Conservation (phyloP, 1,139 yeast species). For the Zygoascus meyerae region DNA sequence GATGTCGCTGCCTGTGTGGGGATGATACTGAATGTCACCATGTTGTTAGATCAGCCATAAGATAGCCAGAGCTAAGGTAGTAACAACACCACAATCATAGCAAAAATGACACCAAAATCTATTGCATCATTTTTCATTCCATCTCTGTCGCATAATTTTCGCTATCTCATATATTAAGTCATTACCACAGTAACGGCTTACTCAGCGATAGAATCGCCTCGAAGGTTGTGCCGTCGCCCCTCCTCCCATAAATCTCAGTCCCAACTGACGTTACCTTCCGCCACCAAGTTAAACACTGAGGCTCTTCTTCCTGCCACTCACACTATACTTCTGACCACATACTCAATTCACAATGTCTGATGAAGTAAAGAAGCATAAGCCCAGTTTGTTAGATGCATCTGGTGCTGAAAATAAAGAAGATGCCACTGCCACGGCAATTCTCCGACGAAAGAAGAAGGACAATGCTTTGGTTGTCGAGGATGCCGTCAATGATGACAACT, state of each 20-base stretch:
- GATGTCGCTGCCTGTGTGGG: too few relatives aligned
- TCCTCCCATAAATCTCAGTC: neutral
- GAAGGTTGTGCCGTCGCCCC: conserved; percentile 4
- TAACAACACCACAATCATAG: too few relatives aligned
- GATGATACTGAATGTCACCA: too few relatives aligned
- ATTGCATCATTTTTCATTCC: too few relatives aligned
- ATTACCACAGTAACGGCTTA: too few relatives aligned
- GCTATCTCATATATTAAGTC: too few relatives aligned
- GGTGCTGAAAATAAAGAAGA: conserved; percentile 56
- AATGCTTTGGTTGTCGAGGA: conserved; percentile 92
- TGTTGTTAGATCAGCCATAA: too few relatives aligned
- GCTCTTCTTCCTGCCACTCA: too few relatives aligned
- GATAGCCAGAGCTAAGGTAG: too few relatives aligned
- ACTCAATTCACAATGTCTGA: conserved; percentile 6
- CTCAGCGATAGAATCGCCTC: conserved; percentile 2
- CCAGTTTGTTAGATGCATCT: conserved; percentile 45
- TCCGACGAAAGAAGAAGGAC: conserved; percentile 96
- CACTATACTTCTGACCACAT: conserved; percentile 2
- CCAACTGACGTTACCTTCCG: conserved; percentile 1
- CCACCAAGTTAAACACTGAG: neutral
- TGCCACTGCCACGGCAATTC: conserved; percentile 92
- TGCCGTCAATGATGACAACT: conserved; percentile 94
- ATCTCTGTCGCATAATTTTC: too few relatives aligned
- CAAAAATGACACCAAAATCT: too few relatives aligned
- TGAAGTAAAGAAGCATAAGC: conserved; percentile 11